Evolutionary conservation across 345 rosid species (phyloP).

Genomic region (Barbarea vulgaris): DNA sequence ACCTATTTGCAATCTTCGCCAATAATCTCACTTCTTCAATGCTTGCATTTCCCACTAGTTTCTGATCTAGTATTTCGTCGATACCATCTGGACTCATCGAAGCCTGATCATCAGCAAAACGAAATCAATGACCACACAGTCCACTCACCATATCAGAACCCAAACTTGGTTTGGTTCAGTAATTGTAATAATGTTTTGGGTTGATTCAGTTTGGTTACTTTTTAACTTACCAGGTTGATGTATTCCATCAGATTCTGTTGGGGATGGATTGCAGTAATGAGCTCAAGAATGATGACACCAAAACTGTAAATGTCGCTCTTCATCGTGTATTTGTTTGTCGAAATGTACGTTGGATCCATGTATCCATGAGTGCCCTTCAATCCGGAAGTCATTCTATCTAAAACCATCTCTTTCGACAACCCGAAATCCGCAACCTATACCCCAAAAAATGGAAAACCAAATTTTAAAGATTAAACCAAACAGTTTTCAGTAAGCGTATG

Average conservation of each 20-base stretch:
- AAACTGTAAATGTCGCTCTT: slow-evolving; percentile 93
- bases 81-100: slow-evolving; percentile 83
- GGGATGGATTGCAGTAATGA: slow-evolving; percentile 92
- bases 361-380: slow-evolving; percentile 95
- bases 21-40: slow-evolving; percentile 70
- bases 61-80: slow-evolving; percentile 80
- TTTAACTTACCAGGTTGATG: slow-evolving; percentile 68
- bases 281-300: slow-evolving; percentile 89
- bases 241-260: slow-evolving; percentile 95
- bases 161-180: background rate
- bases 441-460: background rate
- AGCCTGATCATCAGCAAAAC: slow-evolving; percentile 50
- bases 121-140: background rate
- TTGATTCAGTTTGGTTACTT: background rate
- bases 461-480: background rate
- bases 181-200: background rate
- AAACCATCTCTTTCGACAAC: slow-evolving; percentile 83
- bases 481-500: background rate
- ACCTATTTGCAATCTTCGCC: slow-evolving; percentile 66
- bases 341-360: slow-evolving; percentile 81
- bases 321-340: slow-evolving; percentile 77
- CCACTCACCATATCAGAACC: background rate
- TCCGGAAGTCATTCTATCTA: slow-evolving; percentile 72
- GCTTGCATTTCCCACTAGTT: slow-evolving; percentile 60
- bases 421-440: slow-evolving; percentile 95